Percentiles rank a stretch among this genome's conserved stretches.
These are phyloP conservation scores for Carpinus fangiana DNA, from an alignment of 306 rosid species.

Conservation along the genomic window DNA sequence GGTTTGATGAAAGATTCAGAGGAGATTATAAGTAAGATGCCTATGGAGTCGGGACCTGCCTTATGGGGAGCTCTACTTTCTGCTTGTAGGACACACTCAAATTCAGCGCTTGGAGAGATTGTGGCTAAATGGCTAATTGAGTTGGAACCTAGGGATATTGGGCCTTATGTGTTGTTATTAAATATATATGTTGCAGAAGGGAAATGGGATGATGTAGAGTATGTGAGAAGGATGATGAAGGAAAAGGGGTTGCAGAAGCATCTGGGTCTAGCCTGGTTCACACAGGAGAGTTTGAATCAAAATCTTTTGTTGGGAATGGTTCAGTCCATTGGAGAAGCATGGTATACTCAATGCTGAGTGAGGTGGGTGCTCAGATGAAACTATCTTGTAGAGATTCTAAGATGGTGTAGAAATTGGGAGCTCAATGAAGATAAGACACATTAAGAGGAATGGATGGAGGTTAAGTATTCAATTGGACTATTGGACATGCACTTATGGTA, in stretches of 20 bases:
- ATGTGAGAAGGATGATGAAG: constrained; percentile 41
- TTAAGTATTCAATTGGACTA: not conserved
- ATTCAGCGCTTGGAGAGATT: constrained; percentile 52
- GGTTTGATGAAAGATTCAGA: constrained; percentile 54
- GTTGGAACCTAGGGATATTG: constrained; percentile 58
- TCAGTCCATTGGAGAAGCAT: constrained; percentile 44
- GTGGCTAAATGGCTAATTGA: constrained; percentile 60
- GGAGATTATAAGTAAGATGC: constrained; percentile 48
- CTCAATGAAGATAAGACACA: constrained; percentile 7
- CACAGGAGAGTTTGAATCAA: constrained; percentile 42
- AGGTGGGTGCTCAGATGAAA: constrained; percentile 48
- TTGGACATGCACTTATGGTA: not conserved
- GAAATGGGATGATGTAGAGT: constrained; percentile 67
- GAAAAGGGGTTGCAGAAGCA: constrained; percentile 43
- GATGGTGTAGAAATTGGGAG: constrained; percentile 10
- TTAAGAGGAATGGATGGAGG: not conserved
- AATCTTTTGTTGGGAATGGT: constrained; percentile 27
- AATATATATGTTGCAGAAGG: constrained; percentile 63
- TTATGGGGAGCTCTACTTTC: constrained; percentile 75
- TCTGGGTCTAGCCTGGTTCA: constrained; percentile 49
- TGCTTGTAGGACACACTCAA: constrained; percentile 56
- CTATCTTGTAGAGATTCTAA: constrained; percentile 25
- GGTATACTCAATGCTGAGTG: constrained; percentile 56
- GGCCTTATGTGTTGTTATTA: constrained; percentile 60
- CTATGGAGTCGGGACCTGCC: constrained; percentile 53